A percentile compares a stretch with the other conserved stretches of the same genome.
Evolutionary conservation across 345 rosid species (phyloP).

Genomic region (Dimocarpus longan): DNA sequence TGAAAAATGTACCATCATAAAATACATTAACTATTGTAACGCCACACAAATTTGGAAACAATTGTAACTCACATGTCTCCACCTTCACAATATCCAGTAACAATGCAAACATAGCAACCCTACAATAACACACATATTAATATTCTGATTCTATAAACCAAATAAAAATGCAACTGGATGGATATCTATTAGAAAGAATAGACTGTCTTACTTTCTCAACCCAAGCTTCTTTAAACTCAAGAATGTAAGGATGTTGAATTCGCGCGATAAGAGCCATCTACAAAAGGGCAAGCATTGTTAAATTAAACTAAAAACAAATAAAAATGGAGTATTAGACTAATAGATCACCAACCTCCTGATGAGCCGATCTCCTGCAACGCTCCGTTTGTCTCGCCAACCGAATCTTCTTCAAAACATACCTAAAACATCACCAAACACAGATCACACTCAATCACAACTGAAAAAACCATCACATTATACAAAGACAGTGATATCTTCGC

Average conservation of each 20-base stretch:
- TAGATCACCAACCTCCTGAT: conserved; percentile 69
- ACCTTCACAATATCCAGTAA: conserved; percentile 98
- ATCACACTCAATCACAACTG: conserved; percentile 1
- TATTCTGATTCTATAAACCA: neutral
- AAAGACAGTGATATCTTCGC: neutral
- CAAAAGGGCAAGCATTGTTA: neutral
- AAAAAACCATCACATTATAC: neutral
- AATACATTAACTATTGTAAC: conserved; percentile 7
- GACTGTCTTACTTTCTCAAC: conserved; percentile 79
- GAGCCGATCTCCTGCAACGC: conserved; percentile 97
- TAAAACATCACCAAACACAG: conserved; percentile 27
- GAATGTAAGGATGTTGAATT: conserved; percentile 87
- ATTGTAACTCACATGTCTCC: conserved; percentile 91
- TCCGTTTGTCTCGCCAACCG: conserved; percentile 94
- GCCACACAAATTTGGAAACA: conserved; percentile 9
- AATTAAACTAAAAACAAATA: neutral
- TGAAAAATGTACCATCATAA: neutral
- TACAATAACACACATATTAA: conserved; percentile 36
- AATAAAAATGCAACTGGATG: neutral
- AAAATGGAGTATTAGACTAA: neutral
- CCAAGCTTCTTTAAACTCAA: conserved; percentile 99
- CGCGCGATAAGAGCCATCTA: conserved; percentile 96
- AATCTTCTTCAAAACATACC: conserved; percentile 99
- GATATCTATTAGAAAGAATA: neutral
- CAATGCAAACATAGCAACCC: conserved; percentile 99